Evolutionary conservation across 176 grass and related monocot species (phyloP).

Genomic region (Phyllostachys edulis): DNA sequence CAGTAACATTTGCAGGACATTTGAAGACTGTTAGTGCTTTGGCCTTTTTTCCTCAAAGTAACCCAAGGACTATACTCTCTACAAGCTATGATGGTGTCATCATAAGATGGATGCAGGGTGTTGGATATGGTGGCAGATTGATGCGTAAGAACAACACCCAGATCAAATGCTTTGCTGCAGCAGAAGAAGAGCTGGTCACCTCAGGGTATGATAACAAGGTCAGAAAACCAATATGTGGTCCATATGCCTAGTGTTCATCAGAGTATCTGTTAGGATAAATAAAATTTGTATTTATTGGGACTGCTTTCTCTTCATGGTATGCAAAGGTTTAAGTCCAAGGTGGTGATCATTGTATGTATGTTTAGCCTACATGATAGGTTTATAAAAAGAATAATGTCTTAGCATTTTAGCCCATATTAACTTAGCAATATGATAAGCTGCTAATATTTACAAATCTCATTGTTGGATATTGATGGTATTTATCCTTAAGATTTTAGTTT

Average conservation of each 20-base stretch:
- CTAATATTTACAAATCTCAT: conserved; percentile 20
- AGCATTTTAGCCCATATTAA: neutral
- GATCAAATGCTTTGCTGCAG: conserved; percentile 87
- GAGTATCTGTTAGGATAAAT: conserved; percentile 11
- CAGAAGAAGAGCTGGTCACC: conserved; percentile 78
- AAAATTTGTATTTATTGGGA: conserved; percentile 1
- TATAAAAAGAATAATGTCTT: conserved; percentile 12
- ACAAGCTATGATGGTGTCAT: conserved; percentile 95
- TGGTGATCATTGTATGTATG: neutral
- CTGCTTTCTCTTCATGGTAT: conserved; percentile 16
- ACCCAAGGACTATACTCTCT: conserved; percentile 71
- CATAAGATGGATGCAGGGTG: conserved; percentile 75
- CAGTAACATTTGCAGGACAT: conserved; percentile 88
- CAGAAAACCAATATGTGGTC: conserved; percentile 7
- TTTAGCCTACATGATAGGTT: conserved; percentile 15
- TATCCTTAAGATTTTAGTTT: neutral
- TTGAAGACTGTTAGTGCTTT: conserved; percentile 78
- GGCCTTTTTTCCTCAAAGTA: conserved; percentile 54
- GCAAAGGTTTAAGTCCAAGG: neutral
- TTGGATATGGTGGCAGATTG: conserved; percentile 85
- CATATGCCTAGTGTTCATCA: conserved; percentile 12
- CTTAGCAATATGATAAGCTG: neutral
- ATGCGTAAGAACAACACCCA: conserved; percentile 79
- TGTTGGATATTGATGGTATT: neutral
- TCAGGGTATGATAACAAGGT: conserved; percentile 98